Conservation (phyloP, 148 eudicot species). For the Salicornia ramosissima region DNA sequence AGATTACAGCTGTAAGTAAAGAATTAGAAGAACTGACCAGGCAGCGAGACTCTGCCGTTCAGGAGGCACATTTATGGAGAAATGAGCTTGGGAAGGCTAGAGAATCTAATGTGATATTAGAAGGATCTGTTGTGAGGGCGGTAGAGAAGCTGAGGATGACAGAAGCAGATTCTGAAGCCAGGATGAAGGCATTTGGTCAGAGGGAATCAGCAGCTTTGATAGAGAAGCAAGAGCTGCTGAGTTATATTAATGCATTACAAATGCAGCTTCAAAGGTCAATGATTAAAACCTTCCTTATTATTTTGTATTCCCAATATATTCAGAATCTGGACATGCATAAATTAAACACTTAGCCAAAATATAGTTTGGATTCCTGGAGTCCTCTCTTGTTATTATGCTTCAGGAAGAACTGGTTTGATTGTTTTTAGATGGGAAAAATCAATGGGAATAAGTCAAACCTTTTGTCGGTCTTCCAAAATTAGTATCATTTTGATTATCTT, state of each 20-base stretch:
- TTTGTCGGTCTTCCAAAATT: too few species aligned
- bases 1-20: slow-evolving; percentile 37
- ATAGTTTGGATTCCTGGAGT: slow-evolving; percentile 4
- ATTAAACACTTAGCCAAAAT: too few species aligned
- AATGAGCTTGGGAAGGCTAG: slow-evolving; percentile 94
- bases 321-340: neutral
- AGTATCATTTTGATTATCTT: too few species aligned
- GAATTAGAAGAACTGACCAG: slow-evolving; percentile 57
- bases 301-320: neutral
- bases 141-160: slow-evolving; percentile 78
- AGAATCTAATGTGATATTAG: slow-evolving; percentile 78
- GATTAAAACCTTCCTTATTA: slow-evolving; percentile 14
- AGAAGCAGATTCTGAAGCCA: slow-evolving; percentile 68
- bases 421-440: too few species aligned
- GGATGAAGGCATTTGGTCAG: slow-evolving; percentile 67
- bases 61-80: slow-evolving; percentile 95
- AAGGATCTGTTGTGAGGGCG: slow-evolving; percentile 89
- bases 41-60: slow-evolving; percentile 70
- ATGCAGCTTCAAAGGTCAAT: slow-evolving; percentile 74
- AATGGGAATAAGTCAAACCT: too few species aligned
- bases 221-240: slow-evolving; percentile 81
- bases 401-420: neutral
- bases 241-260: slow-evolving; percentile 63
- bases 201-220: slow-evolving; percentile 58
- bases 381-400: neutral